phyloP scores from a whole-genome alignment of 139 green algal species.

The Desmodesmus armatus region DNA sequence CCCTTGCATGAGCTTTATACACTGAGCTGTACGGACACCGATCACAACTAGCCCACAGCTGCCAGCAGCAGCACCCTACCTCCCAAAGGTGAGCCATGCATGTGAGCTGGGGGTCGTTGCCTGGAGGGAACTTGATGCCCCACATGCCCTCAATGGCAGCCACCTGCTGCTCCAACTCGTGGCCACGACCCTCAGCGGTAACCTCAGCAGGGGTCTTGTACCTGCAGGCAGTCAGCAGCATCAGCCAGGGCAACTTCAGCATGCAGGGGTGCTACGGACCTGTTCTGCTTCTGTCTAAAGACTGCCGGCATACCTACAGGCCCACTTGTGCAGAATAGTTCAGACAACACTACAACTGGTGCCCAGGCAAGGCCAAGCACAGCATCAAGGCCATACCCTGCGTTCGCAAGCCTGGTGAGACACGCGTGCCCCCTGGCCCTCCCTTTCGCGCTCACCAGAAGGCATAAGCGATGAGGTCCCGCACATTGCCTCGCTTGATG shows the following conservation, averaged over 20 bases:
- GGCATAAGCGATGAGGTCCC: constrained; percentile 54
- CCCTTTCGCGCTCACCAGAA: constrained; percentile 44
- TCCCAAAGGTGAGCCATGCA: too few relatives aligned
- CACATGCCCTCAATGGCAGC: constrained; percentile 15
- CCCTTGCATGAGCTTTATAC: too few relatives aligned
- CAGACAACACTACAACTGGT: too few relatives aligned
- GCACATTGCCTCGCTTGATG: constrained; percentile 52
- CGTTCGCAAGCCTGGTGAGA: not conserved
- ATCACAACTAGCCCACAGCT: too few relatives aligned
- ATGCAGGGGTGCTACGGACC: not conserved
- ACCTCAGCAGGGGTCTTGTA: too few relatives aligned
- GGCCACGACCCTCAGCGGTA: not conserved
- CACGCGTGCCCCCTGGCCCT: too few relatives aligned
- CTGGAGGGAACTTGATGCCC: constrained; percentile 1
- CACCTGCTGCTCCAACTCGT: constrained; percentile 28
- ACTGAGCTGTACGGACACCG: too few relatives aligned
- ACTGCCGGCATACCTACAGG: too few relatives aligned
- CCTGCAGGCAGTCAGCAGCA: too few relatives aligned
- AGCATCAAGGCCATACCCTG: not conserved
- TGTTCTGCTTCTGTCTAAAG: too few relatives aligned
- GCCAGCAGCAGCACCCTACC: not conserved
- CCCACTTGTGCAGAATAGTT: too few relatives aligned
- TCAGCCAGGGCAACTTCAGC: not conserved
- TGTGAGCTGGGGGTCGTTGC: constrained; percentile 35
- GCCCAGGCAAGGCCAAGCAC: not conserved